Base-by-base conservation (phyloP, 1,284 basidiomycete genomes). In the Garcileccinum viscosum region DNA sequence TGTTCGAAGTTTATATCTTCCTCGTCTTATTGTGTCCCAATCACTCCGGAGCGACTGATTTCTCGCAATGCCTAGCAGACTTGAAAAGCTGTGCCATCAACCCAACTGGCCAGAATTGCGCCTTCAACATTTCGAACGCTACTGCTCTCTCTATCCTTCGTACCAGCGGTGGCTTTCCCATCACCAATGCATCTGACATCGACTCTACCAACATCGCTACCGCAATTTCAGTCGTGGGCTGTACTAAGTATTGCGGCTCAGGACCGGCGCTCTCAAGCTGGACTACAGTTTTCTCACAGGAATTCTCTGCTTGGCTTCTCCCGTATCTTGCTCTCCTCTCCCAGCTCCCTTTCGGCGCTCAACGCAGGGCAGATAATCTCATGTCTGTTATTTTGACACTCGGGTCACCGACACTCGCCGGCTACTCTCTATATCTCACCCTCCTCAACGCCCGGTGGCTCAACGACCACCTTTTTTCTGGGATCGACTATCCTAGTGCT, bases 271-370 rank as follows among this genome's bases (percentile, higher is more conserved):
- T 50, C 76, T 11, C 84, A 83, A 35, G 68, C 5, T 85, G 83
- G 85, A 66, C 19, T 30, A n/a, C n/a, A n/a, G 17, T 70, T 7
- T 86, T 86, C 67, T 81, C 82, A 0, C 80, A 83, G 65, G 78
- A 84, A 53, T 84, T 82, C 70, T 76, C 81, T 15, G 76, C 81
- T 0, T 86, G 85, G 84, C 76, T 86, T 2, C 69, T 86, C 1
- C 85, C 84, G 19, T 85, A 83, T 76, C 80, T 86, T 12, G 82
- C 84, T 3, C 71, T 78, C 1, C 63, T 85, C 15, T 84, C 84
- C 0, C 84, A 85, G 62, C 77, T 86, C 6, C 85, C 84, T 2
- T 86, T 84, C 47, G 83, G 83, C 15, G 75, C 80, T 33, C 65
- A 11, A 2, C 67, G 67, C 47, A 72, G 69, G 30, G 64, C 42